These are phyloP conservation scores for Colletotrichum lentis DNA, from an alignment of 2,329 filamentous ascomycete species.

Conservation along the genomic window DNA sequence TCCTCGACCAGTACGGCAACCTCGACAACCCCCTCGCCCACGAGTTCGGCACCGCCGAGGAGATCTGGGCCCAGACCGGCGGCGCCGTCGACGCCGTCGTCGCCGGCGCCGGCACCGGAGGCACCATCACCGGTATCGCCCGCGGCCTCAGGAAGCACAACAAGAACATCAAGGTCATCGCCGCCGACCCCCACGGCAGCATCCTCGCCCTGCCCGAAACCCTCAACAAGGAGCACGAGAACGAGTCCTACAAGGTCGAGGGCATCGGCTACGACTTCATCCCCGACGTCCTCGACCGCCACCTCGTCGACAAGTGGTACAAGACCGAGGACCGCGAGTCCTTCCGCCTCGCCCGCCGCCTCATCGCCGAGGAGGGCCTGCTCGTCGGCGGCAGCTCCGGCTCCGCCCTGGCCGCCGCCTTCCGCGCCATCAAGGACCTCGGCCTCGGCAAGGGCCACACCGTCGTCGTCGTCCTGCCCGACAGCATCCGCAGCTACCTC, in stretches of 20 bases:
- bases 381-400: constrained; percentile 94
- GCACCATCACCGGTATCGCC: constrained; percentile 91
- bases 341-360: constrained; percentile 85
- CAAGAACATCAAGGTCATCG: constrained; percentile 83
- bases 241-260: constrained; percentile 95
- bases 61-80: constrained; percentile 91
- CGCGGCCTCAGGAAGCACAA: constrained; percentile 89
- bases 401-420: constrained; percentile 84
- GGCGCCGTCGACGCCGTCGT: constrained; percentile 85
- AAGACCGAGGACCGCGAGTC: constrained; percentile 95
- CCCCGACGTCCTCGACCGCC: constrained; percentile 86
- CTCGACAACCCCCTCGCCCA: constrained; percentile 91
- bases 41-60: constrained; percentile 92
- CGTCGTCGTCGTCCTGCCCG: constrained; percentile 89
- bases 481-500: constrained; percentile 96
- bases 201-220: constrained; percentile 83
- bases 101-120: constrained; percentile 92
- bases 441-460: constrained; percentile 83
- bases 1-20: constrained; percentile 96
- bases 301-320: constrained; percentile 91
- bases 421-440: constrained; percentile 78
- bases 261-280: constrained; percentile 99
- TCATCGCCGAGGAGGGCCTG: constrained; percentile 94
- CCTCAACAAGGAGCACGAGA: constrained; percentile 81
- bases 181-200: constrained; percentile 90